Conservation (phyloP, 2,329 filamentous ascomycete genomes). For the Capronia americana region DNA sequence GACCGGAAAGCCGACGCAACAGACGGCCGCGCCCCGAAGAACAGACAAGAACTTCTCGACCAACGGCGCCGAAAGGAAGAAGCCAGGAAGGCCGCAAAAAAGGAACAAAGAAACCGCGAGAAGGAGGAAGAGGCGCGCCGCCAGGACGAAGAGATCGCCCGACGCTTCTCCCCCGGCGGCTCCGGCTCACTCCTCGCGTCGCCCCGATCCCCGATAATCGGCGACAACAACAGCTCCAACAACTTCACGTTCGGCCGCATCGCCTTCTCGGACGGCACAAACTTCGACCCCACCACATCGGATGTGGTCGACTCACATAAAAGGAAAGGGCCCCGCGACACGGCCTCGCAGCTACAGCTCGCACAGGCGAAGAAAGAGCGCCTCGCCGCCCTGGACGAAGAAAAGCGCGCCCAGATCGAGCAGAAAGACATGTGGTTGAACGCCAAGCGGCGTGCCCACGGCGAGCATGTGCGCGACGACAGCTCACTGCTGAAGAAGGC, state of each 20-base stretch:
- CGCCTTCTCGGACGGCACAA: conserved; percentile 85
- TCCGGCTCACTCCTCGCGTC: conserved; percentile 64
- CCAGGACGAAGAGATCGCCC: conserved; percentile 63
- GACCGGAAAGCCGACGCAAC: conserved; percentile 85
- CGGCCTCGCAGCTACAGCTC: conserved; percentile 82
- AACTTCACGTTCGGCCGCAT: conserved; percentile 90
- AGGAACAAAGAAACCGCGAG: conserved; percentile 76
- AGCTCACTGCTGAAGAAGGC: conserved; percentile 89
- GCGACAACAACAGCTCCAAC: conserved; percentile 50
- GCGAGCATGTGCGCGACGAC: conserved; percentile 87
- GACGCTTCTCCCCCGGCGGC: conserved; percentile 62
- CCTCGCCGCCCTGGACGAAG: conserved; percentile 74
- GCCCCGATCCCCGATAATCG: conserved; percentile 57
- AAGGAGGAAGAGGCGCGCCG: conserved; percentile 77
- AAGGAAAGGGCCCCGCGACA: conserved; percentile 82
- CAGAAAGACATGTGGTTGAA: conserved; percentile 96
- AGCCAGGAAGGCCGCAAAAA: conserved; percentile 85
- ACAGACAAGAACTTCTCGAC: conserved; percentile 90
- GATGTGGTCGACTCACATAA: conserved; percentile 66
- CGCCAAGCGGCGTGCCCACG: conserved; percentile 85
- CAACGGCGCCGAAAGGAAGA: conserved; percentile 85
- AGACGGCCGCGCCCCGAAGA: conserved; percentile 81
- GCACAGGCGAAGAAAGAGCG: conserved; percentile 86
- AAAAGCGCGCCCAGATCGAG: conserved; percentile 83
- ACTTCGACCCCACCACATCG: conserved; percentile 71